Evolutionary conservation across 345 rosid genomes (phyloP).

Genomic region (Gynandropsis gynandra): DNA sequence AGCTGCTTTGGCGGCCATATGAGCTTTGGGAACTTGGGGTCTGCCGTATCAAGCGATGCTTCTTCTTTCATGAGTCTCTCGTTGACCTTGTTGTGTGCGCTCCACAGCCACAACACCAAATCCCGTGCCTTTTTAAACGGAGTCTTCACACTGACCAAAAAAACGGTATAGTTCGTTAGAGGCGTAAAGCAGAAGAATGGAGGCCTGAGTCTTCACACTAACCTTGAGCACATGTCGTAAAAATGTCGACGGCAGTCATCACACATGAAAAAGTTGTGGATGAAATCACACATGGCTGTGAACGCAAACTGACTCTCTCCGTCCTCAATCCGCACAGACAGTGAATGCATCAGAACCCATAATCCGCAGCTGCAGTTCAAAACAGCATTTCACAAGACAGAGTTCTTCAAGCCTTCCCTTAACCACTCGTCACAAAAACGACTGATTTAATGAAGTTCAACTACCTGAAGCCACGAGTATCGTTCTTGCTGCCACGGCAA

Average conservation of each 20-base stretch:
- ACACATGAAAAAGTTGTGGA: slow-evolving; percentile 82
- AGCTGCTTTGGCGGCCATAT: slow-evolving; percentile 94
- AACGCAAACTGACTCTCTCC: slow-evolving; percentile 87
- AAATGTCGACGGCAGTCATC: slow-evolving; percentile 96
- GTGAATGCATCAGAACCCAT: slow-evolving; percentile 94
- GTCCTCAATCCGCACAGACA: slow-evolving; percentile 78
- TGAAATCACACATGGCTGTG: slow-evolving; percentile 68
- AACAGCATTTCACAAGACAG: slow-evolving; percentile 12
- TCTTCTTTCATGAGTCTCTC: slow-evolving; percentile 74
- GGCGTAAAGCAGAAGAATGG: background rate
- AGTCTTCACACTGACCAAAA: slow-evolving; percentile 48
- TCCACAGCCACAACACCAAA: slow-evolving; percentile 88
- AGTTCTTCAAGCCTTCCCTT: background rate
- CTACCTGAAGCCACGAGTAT: slow-evolving; percentile 94
- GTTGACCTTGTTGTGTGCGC: slow-evolving; percentile 79
- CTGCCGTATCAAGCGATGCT: slow-evolving; percentile 68
- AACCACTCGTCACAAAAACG: slow-evolving; percentile 1
- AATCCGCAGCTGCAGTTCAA: slow-evolving; percentile 88
- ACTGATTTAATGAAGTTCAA: background rate
- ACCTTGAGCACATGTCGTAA: slow-evolving; percentile 86
- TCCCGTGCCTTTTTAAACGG: slow-evolving; percentile 70
- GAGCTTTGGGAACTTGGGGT: slow-evolving; percentile 84
- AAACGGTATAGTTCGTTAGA: slow-evolving; percentile 9
- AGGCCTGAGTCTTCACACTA: background rate
- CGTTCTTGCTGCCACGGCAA: slow-evolving; percentile 96